A percentile compares a stretch with the other conserved stretches of the same genome.
Conservation (phyloP, 139 green algal species). For the Chlamydomonas schloesseri region DNA sequence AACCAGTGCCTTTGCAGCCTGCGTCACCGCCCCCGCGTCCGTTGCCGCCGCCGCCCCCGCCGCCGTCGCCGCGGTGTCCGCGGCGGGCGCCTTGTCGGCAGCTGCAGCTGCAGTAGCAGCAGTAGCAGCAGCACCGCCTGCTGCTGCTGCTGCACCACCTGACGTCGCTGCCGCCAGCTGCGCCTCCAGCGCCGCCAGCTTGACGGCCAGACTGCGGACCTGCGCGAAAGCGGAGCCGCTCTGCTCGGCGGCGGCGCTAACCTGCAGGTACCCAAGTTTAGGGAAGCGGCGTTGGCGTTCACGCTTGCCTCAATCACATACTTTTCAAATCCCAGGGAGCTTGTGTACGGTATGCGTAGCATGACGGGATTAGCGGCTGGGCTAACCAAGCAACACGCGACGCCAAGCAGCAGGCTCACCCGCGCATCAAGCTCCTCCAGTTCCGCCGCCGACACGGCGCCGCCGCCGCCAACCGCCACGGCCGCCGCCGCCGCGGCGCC, state of each 20-base stretch:
- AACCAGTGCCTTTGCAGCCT: not conserved
- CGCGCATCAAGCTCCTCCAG: not conserved
- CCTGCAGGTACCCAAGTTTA: not conserved
- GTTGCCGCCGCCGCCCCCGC: too few species aligned
- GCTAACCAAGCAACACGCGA: too few species aligned
- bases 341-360: too few species aligned
- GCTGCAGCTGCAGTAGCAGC: too few species aligned
- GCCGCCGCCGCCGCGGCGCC: too few species aligned
- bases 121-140: not conserved
- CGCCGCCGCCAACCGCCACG: too few species aligned
- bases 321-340: too few species aligned
- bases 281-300: not conserved
- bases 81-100: not conserved
- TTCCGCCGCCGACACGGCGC: not conserved
- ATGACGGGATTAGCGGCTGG: too few species aligned
- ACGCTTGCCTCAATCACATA: too few species aligned
- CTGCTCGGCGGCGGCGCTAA: constrained; percentile 14
- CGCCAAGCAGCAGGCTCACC: too few species aligned
- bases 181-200: constrained; percentile 2
- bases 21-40: too few species aligned
- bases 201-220: not conserved
- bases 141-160: not conserved
- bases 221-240: not conserved
- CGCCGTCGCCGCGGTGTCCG: not conserved
- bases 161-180: not conserved